phyloP scores from a whole-genome alignment of 495 filamentous ascomycete genomes.

The Lasiosphaeria ovina region DNA sequence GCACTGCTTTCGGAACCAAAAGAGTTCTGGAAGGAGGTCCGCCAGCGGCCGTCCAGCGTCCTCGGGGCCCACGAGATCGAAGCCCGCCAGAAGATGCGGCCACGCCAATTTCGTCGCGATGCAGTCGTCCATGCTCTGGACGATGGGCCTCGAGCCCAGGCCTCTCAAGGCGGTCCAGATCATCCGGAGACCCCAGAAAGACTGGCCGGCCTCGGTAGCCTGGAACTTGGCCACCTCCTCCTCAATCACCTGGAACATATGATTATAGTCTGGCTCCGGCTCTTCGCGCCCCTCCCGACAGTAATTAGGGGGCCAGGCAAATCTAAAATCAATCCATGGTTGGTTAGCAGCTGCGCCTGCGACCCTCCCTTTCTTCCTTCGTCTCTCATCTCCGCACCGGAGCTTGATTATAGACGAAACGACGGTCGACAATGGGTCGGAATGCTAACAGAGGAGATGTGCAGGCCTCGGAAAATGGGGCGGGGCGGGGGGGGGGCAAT shows the following conservation, averaged over 20 bases:
- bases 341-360: constrained; percentile 1
- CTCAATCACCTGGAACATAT: constrained; percentile 66
- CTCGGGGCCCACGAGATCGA: constrained; percentile 86
- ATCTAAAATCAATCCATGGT: constrained; percentile 29
- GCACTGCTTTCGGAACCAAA: constrained; percentile 90
- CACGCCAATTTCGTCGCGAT: constrained; percentile 75
- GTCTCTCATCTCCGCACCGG: neutral
- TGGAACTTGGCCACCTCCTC: constrained; percentile 81
- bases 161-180: constrained; percentile 80
- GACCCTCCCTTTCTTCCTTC: neutral
- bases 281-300: constrained; percentile 55
- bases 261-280: constrained; percentile 59
- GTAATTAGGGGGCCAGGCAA: constrained; percentile 62
- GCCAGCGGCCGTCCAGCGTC: constrained; percentile 70
- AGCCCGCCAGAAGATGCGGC: constrained; percentile 79
- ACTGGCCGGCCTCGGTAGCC: constrained; percentile 59
- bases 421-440: neutral
- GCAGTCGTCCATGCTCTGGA: constrained; percentile 80
- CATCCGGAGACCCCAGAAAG: constrained; percentile 81
- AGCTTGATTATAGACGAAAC: no score
- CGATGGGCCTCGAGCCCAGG: constrained; percentile 60
- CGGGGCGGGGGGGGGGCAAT: no score
- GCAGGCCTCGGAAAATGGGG: neutral
- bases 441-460: neutral
- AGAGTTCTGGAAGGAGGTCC: constrained; percentile 76